A percentile compares a stretch with the other conserved stretches of the same genome.
These are phyloP conservation scores for Colletotrichum gigasporum DNA, from an alignment of 2,329 filamentous ascomycete species.

Conservation along the genomic window DNA sequence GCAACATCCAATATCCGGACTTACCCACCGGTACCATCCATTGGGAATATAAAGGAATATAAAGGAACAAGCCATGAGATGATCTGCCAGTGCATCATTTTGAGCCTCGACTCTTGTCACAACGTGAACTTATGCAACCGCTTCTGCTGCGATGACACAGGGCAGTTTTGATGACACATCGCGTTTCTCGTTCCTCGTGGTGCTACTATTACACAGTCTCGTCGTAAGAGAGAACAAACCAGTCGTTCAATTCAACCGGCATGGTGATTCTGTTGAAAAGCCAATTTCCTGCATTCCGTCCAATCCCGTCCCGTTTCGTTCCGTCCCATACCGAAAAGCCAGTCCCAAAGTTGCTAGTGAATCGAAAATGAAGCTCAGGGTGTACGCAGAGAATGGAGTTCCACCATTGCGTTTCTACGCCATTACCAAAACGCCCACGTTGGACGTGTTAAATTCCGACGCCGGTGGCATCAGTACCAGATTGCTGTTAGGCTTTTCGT, in stretches of 20 bases:
- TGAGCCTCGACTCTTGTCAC: background rate
- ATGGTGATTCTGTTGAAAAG: background rate
- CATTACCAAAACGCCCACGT: constrained; percentile 29
- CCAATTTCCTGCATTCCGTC: background rate
- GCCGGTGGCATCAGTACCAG: constrained; percentile 18
- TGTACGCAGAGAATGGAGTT: background rate
- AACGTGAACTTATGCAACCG: background rate
- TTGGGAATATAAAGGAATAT: background rate
- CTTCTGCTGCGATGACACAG: too few species aligned
- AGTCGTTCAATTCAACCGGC: background rate
- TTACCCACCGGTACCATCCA: background rate
- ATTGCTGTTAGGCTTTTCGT: constrained; percentile 30
- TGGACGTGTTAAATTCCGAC: constrained; percentile 13
- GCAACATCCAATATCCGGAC: background rate
- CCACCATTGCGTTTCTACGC: constrained; percentile 2
- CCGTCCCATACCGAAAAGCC: background rate
- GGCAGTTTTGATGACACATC: background rate
- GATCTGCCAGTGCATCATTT: background rate
- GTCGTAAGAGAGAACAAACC: constrained; percentile 8
- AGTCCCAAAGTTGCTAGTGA: background rate
- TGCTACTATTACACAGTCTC: constrained; percentile 27
- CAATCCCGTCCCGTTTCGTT: background rate
- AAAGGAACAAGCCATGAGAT: background rate
- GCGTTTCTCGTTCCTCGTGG: constrained; percentile 23
- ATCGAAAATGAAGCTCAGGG: background rate